Percentiles rank a stretch among this genome's conserved stretches.
These are phyloP conservation scores for Nicotiana otophora DNA, from an alignment of 257 asterid species.

Conservation along the genomic window DNA sequence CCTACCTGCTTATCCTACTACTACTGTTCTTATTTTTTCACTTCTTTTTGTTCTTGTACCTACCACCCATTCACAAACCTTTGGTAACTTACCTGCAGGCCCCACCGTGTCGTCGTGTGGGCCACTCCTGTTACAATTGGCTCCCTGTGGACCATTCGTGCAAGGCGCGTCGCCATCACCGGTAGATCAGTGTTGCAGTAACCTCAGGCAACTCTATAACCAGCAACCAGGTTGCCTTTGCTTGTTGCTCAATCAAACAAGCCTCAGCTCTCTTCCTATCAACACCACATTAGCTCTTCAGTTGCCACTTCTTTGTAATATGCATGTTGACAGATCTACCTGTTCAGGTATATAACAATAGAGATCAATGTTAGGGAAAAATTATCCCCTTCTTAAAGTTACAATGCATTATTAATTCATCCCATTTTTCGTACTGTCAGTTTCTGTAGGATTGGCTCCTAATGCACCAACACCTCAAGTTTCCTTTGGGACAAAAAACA, in stretches of 20 bases:
- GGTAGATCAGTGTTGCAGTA: constrained; percentile 40
- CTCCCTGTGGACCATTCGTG: constrained; percentile 55
- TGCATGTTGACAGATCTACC: constrained; percentile 28
- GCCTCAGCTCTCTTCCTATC: constrained; percentile 39
- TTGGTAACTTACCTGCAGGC: constrained; percentile 3
- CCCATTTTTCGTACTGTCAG: background rate
- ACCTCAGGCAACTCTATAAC: constrained; percentile 34
- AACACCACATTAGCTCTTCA: constrained; percentile 56
- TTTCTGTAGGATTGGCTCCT: constrained; percentile 28
- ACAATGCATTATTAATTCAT: background rate
- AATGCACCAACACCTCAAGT: constrained; percentile 46
- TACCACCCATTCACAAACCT: constrained; percentile 23
- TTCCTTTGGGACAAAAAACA: constrained; percentile 36
- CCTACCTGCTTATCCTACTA: background rate
- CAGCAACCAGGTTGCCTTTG: constrained; percentile 48
- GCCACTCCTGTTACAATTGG: constrained; percentile 36
- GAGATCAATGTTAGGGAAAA: background rate
- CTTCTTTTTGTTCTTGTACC: background rate
- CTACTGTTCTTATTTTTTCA: background rate
- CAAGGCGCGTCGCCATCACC: constrained; percentile 49
- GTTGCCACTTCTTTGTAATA: constrained; percentile 53
- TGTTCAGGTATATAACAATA: constrained; percentile 41
- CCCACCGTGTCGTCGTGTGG: constrained; percentile 37
- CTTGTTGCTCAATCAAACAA: constrained; percentile 39
- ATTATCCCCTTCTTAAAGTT: background rate